These are phyloP conservation scores for Elaeis guineensis DNA, from an alignment of 176 grass and related monocot genomes.

Conservation along the genomic window DNA sequence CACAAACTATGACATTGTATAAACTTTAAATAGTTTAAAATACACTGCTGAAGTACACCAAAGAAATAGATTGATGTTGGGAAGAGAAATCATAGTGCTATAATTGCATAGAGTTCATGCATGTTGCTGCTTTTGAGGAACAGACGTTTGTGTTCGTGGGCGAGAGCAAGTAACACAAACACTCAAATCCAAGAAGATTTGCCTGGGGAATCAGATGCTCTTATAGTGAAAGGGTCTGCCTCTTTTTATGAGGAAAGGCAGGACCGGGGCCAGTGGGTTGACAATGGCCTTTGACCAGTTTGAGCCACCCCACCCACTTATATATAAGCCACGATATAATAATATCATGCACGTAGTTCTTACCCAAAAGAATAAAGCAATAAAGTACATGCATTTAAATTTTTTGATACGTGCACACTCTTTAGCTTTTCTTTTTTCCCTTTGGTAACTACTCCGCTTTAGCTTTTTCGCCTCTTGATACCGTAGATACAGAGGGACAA, in stretches of 20 bases:
- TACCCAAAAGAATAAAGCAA: no score
- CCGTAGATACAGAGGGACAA: no score
- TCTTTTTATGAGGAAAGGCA: slow-evolving; percentile 33
- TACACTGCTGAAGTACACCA: not conserved
- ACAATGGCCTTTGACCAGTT: slow-evolving; percentile 12
- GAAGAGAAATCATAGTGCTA: slow-evolving; percentile 48
- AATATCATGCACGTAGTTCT: no score
- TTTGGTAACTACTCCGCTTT: no score
- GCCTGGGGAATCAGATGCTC: slow-evolving; percentile 43
- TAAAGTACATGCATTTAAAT: no score
- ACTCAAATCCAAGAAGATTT: slow-evolving; percentile 21
- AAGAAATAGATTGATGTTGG: slow-evolving; percentile 20
- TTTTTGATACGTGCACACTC: no score
- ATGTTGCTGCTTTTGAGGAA: slow-evolving; percentile 34
- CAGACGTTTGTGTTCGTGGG: slow-evolving; percentile 7
- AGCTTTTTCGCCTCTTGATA: no score
- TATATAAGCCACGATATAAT: no score
- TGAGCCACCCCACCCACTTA: slow-evolving; percentile 5
- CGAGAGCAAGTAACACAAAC: not conserved
- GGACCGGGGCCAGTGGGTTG: slow-evolving; percentile 23
- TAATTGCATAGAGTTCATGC: slow-evolving; percentile 19
- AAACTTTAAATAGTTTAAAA: not conserved
- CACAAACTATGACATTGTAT: not conserved
- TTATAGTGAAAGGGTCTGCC: slow-evolving; percentile 26
- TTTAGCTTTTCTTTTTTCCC: no score